Evolutionary conservation across 2,329 filamentous ascomycete species (phyloP), one percentile per base, ranked within the genome.

Genomic region (Aspergillus pseudotamarii): DNA sequence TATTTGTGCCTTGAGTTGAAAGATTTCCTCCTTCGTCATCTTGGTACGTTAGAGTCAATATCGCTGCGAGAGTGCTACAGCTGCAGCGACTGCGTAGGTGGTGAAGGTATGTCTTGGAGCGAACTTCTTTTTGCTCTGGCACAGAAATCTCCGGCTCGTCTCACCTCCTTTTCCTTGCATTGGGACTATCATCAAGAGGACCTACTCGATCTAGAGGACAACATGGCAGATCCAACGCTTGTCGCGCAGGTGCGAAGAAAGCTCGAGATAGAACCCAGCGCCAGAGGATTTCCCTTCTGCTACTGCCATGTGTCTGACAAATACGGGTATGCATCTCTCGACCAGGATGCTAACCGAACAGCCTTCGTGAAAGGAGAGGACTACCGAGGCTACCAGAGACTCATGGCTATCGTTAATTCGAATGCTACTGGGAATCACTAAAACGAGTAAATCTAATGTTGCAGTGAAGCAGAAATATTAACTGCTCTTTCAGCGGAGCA

Each of bases 361-460:
- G 46, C 46, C 14, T 30, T 50, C 6, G 12, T 50, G 26, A 14
- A 26, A 30, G 46, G 46, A 8, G 26, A 50, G 9, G 46, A 50
- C 16, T 26, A 30, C 8, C 9, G 6, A 23, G 32, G 46, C 26
- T 50, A 50, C 26, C 26, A 16, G 6, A 6, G 11, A 4, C 16
- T 50, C 6, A 50, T 30, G 46, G 8, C 16, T 10, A n/a, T 50
- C 16, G 46, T 50, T n/a, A 16, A 50, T n/a, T n/a, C 8, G 26
- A 50, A 50, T 30, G 14, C 46, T 16, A 4, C 6, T n/a, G 34
- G 34, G 9, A 41, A 4, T 8, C 2, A 3, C 19, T 14, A n/a
- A 2, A 4, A 2, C 19, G 4, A 1, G 6, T 41, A n/a, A 41
- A 3, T 6, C 0, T 4, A 41, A n/a, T 10, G 3, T 0, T 41